Conservation (phyloP, 148 eudicot genomes). For the Chenopodium album region DNA sequence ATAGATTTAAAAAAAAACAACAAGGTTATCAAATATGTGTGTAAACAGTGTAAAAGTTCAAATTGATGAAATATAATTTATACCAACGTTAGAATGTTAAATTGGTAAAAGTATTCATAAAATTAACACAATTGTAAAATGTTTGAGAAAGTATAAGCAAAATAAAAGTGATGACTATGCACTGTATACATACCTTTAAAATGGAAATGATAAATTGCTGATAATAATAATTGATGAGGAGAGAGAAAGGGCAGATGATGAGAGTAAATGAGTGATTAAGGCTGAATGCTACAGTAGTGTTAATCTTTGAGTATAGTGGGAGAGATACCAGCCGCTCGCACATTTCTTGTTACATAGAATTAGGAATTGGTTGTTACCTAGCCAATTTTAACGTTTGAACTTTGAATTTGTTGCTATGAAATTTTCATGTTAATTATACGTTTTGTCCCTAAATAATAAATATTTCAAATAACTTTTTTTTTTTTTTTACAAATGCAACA, state of each 20-base stretch:
- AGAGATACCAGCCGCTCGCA: slow-evolving; percentile 1
- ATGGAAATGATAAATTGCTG: not conserved
- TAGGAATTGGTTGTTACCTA: slow-evolving; percentile 21
- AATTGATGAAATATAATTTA: too few species aligned
- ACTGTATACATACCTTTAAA: not conserved
- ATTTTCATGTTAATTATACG: not conserved
- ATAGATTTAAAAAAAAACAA: too few species aligned
- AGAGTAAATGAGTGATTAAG: not conserved
- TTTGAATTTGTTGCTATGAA: slow-evolving; percentile 1
- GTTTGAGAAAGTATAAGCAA: not conserved
- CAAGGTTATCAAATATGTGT: too few species aligned
- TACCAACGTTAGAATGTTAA: not conserved
- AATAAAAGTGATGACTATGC: too few species aligned
- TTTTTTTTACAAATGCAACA: too few species aligned
- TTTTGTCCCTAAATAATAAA: not conserved
- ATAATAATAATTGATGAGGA: not conserved
- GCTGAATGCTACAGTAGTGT: not conserved
- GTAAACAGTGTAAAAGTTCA: too few species aligned
- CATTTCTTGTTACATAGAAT: not conserved
- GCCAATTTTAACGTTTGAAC: not conserved
- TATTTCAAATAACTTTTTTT: too few species aligned
- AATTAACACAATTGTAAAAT: not conserved
- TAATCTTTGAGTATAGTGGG: not conserved
- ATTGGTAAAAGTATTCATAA: not conserved
- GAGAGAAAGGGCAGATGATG: not conserved